A percentile compares a stretch with the other conserved stretches of the same genome.
Evolutionary conservation across 306 rosid species (phyloP).

Genomic region (Cicer yamashitae): DNA sequence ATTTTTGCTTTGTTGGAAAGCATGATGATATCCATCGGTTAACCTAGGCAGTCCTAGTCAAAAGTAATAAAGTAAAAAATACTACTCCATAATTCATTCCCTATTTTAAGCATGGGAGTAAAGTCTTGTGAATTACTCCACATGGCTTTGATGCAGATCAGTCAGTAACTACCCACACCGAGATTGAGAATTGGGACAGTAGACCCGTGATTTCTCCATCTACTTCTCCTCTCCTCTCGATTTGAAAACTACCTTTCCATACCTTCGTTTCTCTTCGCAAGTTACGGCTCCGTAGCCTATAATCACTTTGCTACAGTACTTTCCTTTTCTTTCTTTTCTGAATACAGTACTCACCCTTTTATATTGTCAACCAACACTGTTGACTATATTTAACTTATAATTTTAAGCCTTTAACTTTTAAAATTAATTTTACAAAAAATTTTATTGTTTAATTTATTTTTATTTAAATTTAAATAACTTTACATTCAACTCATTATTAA

Average conservation of each 20-base stretch:
- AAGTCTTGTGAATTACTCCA: constrained; percentile 37
- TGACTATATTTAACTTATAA: too few species aligned
- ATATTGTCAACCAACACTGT: not conserved
- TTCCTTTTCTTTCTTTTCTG: too few species aligned
- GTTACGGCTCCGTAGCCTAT: constrained; percentile 9
- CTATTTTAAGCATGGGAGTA: not conserved
- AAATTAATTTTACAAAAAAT: too few species aligned
- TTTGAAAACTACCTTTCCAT: not conserved
- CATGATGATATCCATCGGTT: not conserved
- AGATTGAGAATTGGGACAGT: constrained; percentile 26
- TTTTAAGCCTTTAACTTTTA: too few species aligned
- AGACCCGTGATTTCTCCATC: constrained; percentile 46
- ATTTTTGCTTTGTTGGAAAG: not conserved
- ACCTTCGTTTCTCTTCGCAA: not conserved
- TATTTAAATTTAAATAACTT: too few species aligned
- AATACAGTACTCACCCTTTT: not conserved
- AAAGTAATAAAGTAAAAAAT: not conserved
- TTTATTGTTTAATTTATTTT: too few species aligned
- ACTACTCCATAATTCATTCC: not conserved
- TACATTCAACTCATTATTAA: too few species aligned
- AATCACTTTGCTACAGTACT: constrained; percentile 10
- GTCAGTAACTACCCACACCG: constrained; percentile 31
- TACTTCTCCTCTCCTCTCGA: not conserved
- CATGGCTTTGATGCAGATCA: constrained; percentile 45
- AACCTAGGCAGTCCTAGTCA: constrained; percentile 4